Percentiles rank a stretch among this genome's conserved stretches.
These are phyloP conservation scores for Mycena pura DNA, from an alignment of 768 basidiomycete species.

Conservation along the genomic window DNA sequence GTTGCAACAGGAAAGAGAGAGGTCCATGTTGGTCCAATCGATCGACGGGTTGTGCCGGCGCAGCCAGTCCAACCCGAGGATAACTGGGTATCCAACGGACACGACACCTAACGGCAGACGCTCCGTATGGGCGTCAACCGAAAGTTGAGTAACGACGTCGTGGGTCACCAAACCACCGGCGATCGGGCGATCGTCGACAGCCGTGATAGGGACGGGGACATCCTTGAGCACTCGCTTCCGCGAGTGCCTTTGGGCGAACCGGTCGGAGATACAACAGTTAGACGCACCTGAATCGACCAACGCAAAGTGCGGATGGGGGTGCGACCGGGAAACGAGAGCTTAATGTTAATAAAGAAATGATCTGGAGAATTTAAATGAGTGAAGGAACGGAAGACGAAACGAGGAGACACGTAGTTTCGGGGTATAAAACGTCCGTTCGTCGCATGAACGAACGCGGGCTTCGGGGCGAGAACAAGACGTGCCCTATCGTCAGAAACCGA, in stretches of 20 bases:
- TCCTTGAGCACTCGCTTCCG: slow-evolving; percentile 31
- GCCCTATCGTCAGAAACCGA: too few relatives aligned
- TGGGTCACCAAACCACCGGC: slow-evolving; percentile 41
- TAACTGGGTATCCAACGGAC: slow-evolving; percentile 35
- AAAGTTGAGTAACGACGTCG: slow-evolving; percentile 32
- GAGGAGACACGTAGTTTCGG: too few relatives aligned
- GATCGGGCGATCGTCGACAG: slow-evolving; percentile 38
- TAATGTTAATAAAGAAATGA: slow-evolving; percentile 1
- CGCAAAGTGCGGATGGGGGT: slow-evolving; percentile 31
- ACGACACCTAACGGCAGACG: slow-evolving; percentile 30
- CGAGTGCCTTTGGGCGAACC: slow-evolving; percentile 29
- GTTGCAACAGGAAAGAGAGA: slow-evolving; percentile 32
- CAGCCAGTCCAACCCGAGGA: slow-evolving; percentile 27
- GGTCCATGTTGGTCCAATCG: too few relatives aligned
- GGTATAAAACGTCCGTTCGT: slow-evolving; percentile 8
- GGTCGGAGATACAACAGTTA: slow-evolving; percentile 32
- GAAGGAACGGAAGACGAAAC: too few relatives aligned
- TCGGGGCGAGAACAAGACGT: slow-evolving; percentile 6
- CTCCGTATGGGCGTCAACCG: slow-evolving; percentile 33
- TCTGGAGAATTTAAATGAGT: too few relatives aligned
- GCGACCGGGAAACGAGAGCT: slow-evolving; percentile 30
- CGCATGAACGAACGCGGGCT: slow-evolving; percentile 11
- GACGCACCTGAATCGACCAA: slow-evolving; percentile 37
- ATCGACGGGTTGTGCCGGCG: slow-evolving; percentile 24
- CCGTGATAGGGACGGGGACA: slow-evolving; percentile 33